phyloP scores from a whole-genome alignment of 192 early-diverging fungal genomes.

The Lobosporangium transversale region DNA sequence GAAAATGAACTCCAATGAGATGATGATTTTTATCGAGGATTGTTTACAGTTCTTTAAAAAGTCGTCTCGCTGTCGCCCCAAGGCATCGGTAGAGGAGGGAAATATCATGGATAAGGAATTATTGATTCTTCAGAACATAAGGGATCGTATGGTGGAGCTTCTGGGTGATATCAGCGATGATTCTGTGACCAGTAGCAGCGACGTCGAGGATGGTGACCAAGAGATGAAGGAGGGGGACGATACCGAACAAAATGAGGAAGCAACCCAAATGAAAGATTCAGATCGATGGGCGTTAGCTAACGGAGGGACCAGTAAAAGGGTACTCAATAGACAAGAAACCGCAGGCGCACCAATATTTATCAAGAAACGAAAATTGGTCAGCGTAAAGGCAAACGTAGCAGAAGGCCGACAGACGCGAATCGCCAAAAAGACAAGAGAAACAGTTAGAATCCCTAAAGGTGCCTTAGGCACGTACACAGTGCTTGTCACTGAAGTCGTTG shows the following conservation, averaged over 20 bases:
- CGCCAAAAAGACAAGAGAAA: conserved; percentile 51
- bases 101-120: conserved; percentile 22
- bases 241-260: neutral
- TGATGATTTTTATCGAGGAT: conserved; percentile 49
- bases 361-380: conserved; percentile 46
- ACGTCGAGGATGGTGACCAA: conserved; percentile 23
- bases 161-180: conserved; percentile 45
- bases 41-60: conserved; percentile 27
- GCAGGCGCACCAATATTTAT: conserved; percentile 5
- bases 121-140: conserved; percentile 20
- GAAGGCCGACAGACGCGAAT: conserved; percentile 57
- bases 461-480: conserved; percentile 41
- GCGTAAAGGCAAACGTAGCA: conserved; percentile 29
- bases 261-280: neutral
- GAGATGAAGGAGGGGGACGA: conserved; percentile 1
- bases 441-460: conserved; percentile 54
- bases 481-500: conserved; percentile 40
- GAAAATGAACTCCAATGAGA: conserved; percentile 47
- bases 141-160: conserved; percentile 21
- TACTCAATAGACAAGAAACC: neutral
- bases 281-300: neutral
- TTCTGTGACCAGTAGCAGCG: conserved; percentile 34
- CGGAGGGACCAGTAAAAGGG: neutral
- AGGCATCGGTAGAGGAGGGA: neutral
- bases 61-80: neutral